Base-by-base conservation (phyloP, 768 basidiomycete genomes). In the Scleroderma citrinum region DNA sequence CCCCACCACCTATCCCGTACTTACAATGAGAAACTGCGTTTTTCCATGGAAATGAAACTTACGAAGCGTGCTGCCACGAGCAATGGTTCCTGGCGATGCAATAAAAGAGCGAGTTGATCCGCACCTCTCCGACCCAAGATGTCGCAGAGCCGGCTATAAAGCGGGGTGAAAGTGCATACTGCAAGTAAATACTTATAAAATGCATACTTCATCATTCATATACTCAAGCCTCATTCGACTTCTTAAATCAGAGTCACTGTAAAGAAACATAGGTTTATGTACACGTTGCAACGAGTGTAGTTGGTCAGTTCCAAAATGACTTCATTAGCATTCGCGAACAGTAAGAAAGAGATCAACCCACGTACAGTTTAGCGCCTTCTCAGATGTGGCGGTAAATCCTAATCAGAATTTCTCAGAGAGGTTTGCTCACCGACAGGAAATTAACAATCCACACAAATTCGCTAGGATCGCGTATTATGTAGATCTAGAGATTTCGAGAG, bases 101-200 rank as follows among this genome's bases (percentile, higher is more conserved):
- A 81, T 80, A 7, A 50, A 2, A 89, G 68, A 3, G 86, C 88
- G 0, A 71, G 69, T 48, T 81, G 83, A 56, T 81, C 82, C 10
- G 87, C 87, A 32, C 76, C 78, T 53, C 78, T 73, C 21, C 88
- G 73, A 10, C 88, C 88, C 65, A 90, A 61, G 11, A 85, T 83
- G 62, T 87, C 81, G 60, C 80, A 85, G n/a, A 91, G 67, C 17
- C 87, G 80, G 32, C 88, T 88, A 61, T 91, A 91, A 7, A 91
- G 71, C 0, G 87, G 88, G 2, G 87, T 90, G 56, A 91, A 90
- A 1, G 87, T 87, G 64, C 84, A 87, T 12, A 78, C 87, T 12
- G 88, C 85, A 17, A 91, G 75, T 7, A 91, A 68, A 63, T 86
- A 90, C 7, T 85, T 88, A 29, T 29, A 8, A 53, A 11, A 10